Evolutionary conservation across 306 rosid genomes (phyloP), one percentile per base, ranked within the genome.

Genomic region (Vigna unguiculata): DNA sequence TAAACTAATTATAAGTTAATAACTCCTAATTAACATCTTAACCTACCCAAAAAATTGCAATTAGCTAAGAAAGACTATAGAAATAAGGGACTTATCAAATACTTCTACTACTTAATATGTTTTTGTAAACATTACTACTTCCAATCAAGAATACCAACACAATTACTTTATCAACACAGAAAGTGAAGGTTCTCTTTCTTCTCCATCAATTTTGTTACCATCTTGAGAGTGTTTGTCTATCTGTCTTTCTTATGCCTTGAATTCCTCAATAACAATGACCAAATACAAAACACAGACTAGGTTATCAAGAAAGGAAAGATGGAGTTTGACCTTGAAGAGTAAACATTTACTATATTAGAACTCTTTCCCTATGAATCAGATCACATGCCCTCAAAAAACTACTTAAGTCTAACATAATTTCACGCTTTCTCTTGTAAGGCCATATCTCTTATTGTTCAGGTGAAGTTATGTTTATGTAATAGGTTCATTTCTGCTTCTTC

Each of bases 171-270:
- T 75, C 82, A 72, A 72, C 91, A 82, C 84, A 82, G 85, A 88
- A 85, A 85, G 87, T 83, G 82, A 88, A 87, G 88, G 89, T 91
- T 89, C 90, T 88, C 87, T 80, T 76, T 85, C 82, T 76, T 80
- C 87, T 74, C 71, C 83, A 74, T 84, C 91, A 81, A 85, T 80
- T 10, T 61, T 70, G 61, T 77, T 81, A 75, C 86, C 59, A 69
- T 73, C 86, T 86, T 65, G 58, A 14, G 43, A 64, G 78, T 73
- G 77, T 61, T 81, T 86, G 71, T 83, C 69, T 38, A 86, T 46
- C n/a, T n/a, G 49, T 60, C 58, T 66, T 67, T 58, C 58, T 20
- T 54, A 49, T 72, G 22, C 79, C 78, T 83, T 85, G 74, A 80
- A 74, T 52, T 61, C 71, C 77, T 54, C 70, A 74, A 38, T 64